Evolutionary conservation across 352 stramenopile genomes (phyloP).

Genomic region (Globisporangium cylindrosporum): DNA sequence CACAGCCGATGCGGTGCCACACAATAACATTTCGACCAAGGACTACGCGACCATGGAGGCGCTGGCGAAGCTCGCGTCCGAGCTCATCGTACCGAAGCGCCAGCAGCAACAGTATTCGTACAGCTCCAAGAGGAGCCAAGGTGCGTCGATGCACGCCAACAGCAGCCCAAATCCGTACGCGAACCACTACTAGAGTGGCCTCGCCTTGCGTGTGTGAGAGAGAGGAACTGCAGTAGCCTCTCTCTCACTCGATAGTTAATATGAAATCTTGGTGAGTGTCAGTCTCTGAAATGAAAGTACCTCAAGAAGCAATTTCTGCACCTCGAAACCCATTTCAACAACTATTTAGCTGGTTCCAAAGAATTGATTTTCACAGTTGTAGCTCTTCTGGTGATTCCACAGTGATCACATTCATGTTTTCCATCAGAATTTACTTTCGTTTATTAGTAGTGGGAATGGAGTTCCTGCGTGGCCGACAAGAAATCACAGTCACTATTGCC

Average conservation of each 20-base stretch:
- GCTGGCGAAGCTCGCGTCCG: conserved; percentile 46
- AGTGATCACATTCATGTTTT: too few species aligned
- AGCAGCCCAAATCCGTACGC: conserved; percentile 6
- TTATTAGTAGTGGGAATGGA: too few species aligned
- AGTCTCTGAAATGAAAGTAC: not conserved
- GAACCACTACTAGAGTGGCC: not conserved
- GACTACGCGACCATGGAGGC: conserved; percentile 76
- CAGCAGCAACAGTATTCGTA: conserved; percentile 1
- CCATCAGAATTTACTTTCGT: too few species aligned
- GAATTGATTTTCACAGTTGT: too few species aligned
- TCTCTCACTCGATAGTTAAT: not conserved
- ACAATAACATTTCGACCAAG: conserved; percentile 62
- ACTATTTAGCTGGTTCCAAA: too few species aligned
- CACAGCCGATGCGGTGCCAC: conserved; percentile 33
- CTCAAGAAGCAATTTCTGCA: not conserved
- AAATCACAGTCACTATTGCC: too few species aligned
- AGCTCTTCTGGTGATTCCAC: too few species aligned
- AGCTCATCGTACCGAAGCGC: conserved; percentile 26
- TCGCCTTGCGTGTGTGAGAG: not conserved
- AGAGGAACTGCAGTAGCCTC: not conserved
- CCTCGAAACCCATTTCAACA: not conserved
- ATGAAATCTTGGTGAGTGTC: not conserved
- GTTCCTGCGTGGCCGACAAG: too few species aligned
- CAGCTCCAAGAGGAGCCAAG: not conserved
- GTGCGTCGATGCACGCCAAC: not conserved